Evolutionary conservation across 495 filamentous ascomycete genomes (phyloP).

Genomic region (Terfezia boudieri): DNA sequence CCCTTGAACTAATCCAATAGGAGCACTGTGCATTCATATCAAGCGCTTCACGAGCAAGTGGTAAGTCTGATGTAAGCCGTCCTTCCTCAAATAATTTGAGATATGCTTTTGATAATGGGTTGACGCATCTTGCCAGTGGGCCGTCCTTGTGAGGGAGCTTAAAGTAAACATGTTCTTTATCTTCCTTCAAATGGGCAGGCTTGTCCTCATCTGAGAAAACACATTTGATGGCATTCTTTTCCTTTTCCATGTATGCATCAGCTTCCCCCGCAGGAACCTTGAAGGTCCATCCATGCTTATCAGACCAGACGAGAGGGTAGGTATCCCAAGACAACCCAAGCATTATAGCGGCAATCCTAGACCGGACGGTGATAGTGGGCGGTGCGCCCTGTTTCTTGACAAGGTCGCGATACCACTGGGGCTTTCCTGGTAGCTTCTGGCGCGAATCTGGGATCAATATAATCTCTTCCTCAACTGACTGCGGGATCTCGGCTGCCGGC

Average conservation of each 20-base stretch:
- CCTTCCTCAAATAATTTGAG: conserved; percentile 78
- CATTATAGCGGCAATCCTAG: conserved; percentile 68
- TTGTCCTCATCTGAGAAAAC: conserved; percentile 52
- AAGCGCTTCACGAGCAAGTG: conserved; percentile 59
- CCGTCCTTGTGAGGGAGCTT: conserved; percentile 95
- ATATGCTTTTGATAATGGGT: conserved; percentile 77
- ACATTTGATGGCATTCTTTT: conserved; percentile 47
- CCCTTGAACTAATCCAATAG: conserved; percentile 92
- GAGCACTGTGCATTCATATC: conserved; percentile 98
- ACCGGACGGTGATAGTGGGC: conserved; percentile 52
- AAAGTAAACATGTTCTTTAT: conserved; percentile 48
- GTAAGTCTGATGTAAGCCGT: conserved; percentile 40
- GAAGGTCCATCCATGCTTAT: conserved; percentile 82
- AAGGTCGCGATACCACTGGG: conserved; percentile 85
- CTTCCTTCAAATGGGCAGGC: conserved; percentile 38
- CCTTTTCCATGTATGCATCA: conserved; percentile 37
- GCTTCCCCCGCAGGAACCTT: conserved; percentile 43
- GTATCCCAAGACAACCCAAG: conserved; percentile 76
- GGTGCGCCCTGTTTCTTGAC: conserved; percentile 46
- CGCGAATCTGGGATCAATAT: conserved; percentile 52
- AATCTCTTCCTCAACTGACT: conserved; percentile 32
- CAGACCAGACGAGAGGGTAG: conserved; percentile 75
- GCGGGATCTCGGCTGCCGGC: too few species aligned
- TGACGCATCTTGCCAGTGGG: conserved; percentile 58
- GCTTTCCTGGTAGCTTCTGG: conserved; percentile 88